Evolutionary conservation across 2,329 filamentous ascomycete genomes (phyloP).

Genomic region (Talaromyces sp.): DNA sequence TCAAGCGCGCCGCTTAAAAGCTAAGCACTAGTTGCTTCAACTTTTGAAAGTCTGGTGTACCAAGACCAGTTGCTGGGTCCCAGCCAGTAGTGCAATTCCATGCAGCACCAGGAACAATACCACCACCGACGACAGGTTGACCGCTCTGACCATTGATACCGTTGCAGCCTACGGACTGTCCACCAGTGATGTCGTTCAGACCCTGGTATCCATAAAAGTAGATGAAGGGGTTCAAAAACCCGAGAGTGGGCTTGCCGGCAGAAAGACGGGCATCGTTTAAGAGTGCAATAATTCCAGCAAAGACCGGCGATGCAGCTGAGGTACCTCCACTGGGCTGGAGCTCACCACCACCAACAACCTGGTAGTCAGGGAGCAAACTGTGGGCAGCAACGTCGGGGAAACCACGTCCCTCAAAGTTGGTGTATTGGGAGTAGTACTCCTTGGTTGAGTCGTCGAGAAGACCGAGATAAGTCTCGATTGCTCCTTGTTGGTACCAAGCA

Average conservation of each 20-base stretch:
- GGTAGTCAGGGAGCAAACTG: conserved; percentile 48
- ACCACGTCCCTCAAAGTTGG: conserved; percentile 54
- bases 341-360: conserved; percentile 21
- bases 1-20: conserved; percentile 27
- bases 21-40: conserved; percentile 18
- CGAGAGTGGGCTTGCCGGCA: conserved; percentile 51
- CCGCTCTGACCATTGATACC: conserved; percentile 33
- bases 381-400: conserved; percentile 63
- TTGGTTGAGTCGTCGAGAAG: conserved; percentile 45
- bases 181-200: conserved; percentile 49
- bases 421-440: conserved; percentile 52
- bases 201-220: conserved; percentile 51
- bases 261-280: conserved; percentile 63
- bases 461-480: conserved; percentile 41
- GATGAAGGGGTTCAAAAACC: conserved; percentile 63
- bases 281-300: conserved; percentile 59
- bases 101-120: conserved; percentile 28
- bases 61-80: conserved; percentile 36
- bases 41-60: conserved; percentile 28
- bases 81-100: conserved; percentile 35
- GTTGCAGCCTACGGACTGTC: conserved; percentile 36
- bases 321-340: conserved; percentile 25
- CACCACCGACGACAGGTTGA: conserved; percentile 23
- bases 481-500: conserved; percentile 43
- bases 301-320: conserved; percentile 56